Evolutionary conservation across 331 rosid genomes (phyloP).

Genomic region (Arachis monticola): DNA sequence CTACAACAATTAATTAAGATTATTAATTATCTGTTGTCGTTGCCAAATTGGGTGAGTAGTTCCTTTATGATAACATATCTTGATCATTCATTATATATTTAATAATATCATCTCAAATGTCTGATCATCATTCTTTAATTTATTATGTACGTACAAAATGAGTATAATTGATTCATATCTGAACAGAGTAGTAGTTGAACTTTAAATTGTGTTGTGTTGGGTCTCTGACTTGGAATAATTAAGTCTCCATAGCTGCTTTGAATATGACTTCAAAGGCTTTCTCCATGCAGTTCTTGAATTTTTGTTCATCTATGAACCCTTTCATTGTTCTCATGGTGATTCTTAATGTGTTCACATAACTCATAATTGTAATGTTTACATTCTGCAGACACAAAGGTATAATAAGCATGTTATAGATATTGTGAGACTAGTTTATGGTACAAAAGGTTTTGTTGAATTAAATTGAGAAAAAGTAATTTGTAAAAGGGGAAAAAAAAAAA

Average conservation of each 20-base stretch:
- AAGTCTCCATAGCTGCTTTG: constrained; percentile 40
- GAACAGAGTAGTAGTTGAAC: background rate
- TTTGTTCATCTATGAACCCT: constrained; percentile 51
- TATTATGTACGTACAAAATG: too few species aligned
- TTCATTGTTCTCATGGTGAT: constrained; percentile 44
- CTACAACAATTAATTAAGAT: background rate
- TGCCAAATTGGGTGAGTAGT: too few species aligned
- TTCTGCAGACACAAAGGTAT: constrained; percentile 43
- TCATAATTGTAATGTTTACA: constrained; percentile 45
- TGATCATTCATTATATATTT: too few species aligned
- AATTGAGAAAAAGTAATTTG: too few species aligned
- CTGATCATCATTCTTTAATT: too few species aligned
- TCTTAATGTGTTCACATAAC: constrained; percentile 55
- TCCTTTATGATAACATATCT: too few species aligned
- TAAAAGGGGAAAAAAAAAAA: too few species aligned
- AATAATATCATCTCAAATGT: background rate
- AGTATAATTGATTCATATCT: background rate
- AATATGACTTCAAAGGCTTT: constrained; percentile 49
- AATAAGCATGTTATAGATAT: background rate
- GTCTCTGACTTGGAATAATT: background rate
- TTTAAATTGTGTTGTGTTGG: constrained; percentile 4
- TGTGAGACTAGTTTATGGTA: too few species aligned
- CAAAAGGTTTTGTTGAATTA: too few species aligned
- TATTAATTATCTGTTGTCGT: too few species aligned
- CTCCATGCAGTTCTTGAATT: constrained; percentile 48